A percentile compares a stretch with the other conserved stretches of the same genome.
phyloP scores from a whole-genome alignment of 2,329 filamentous ascomycete genomes.

The Orbilia javanica region DNA sequence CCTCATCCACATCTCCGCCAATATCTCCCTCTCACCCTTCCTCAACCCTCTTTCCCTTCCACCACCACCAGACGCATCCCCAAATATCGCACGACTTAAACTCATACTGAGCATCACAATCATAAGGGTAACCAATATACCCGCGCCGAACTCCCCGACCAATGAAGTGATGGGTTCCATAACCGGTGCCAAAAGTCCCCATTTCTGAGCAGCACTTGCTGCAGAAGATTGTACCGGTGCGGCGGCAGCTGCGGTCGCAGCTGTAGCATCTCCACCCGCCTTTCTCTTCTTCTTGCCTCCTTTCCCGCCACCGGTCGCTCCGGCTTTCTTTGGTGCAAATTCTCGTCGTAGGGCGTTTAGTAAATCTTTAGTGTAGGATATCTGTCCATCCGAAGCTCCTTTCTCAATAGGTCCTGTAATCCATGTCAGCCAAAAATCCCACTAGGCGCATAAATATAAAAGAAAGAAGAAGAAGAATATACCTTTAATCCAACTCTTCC shows the following conservation, averaged over 20 bases:
- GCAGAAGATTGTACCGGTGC: slow-evolving; percentile 62
- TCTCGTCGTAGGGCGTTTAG: slow-evolving; percentile 79
- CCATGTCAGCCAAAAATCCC: slow-evolving; percentile 58
- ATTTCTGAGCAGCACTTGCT: slow-evolving; percentile 53
- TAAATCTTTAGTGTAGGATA: slow-evolving; percentile 83
- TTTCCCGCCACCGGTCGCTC: slow-evolving; percentile 61
- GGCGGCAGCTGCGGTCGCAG: slow-evolving; percentile 66
- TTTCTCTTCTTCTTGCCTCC: slow-evolving; percentile 60
- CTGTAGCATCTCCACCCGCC: slow-evolving; percentile 70
- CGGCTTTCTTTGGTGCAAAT: slow-evolving; percentile 74
- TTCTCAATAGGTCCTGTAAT: slow-evolving; percentile 89
- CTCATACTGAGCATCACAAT: slow-evolving; percentile 82
- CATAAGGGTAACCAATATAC: slow-evolving; percentile 82
- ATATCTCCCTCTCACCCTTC: slow-evolving; percentile 75
- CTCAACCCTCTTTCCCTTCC: slow-evolving; percentile 63
- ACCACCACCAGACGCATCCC: slow-evolving; percentile 41
- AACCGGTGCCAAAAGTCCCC: slow-evolving; percentile 63
- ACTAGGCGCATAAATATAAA: neutral
- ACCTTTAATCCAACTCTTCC: slow-evolving; percentile 99
- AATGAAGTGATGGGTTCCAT: slow-evolving; percentile 63
- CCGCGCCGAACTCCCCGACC: slow-evolving; percentile 75
- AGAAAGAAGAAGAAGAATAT: slow-evolving; percentile 61
- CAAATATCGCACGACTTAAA: slow-evolving; percentile 68
- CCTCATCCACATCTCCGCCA: slow-evolving; percentile 90
- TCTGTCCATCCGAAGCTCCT: slow-evolving; percentile 90